Conservation (phyloP, 2,329 filamentous ascomycete genomes). For the Neonectria punicea region DNA sequence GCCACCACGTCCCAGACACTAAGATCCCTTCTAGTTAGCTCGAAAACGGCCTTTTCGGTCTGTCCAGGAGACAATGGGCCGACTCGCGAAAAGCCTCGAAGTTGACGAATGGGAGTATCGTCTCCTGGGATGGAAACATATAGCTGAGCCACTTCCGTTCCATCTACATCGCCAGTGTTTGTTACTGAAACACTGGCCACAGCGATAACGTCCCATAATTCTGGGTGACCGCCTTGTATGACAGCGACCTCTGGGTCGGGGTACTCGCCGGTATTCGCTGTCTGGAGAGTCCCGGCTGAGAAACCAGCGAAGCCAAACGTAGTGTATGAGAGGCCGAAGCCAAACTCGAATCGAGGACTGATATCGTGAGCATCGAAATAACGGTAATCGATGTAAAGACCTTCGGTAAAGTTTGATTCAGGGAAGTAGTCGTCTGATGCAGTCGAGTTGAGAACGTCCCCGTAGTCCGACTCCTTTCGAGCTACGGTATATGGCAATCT, state of each 20-base stretch:
- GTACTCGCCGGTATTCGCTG: not conserved
- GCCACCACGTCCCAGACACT: not conserved
- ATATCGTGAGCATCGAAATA: not conserved
- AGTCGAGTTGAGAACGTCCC: not conserved
- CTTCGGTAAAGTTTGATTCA: not conserved
- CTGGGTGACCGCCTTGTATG: not conserved
- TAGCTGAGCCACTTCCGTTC: not conserved
- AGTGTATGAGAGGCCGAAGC: not conserved
- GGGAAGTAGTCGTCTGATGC: not conserved
- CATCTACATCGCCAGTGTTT: not conserved
- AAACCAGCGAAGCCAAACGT: not conserved
- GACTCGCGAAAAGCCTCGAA: not conserved
- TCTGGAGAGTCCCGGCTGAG: not conserved
- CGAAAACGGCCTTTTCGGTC: not conserved
- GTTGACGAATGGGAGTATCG: not conserved
- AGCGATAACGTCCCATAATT: not conserved
- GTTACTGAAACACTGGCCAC: not conserved
- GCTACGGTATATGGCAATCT: constrained; percentile 72
- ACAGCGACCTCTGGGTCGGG: not conserved
- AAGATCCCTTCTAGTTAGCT: not conserved
- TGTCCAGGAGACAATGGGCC: not conserved
- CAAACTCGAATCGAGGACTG: not conserved
- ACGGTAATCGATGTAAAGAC: not conserved
- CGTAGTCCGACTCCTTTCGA: constrained; percentile 50
- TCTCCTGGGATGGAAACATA: not conserved